Base-by-base conservation (phyloP, 768 basidiomycete species). In the Pholiota microspora region DNA sequence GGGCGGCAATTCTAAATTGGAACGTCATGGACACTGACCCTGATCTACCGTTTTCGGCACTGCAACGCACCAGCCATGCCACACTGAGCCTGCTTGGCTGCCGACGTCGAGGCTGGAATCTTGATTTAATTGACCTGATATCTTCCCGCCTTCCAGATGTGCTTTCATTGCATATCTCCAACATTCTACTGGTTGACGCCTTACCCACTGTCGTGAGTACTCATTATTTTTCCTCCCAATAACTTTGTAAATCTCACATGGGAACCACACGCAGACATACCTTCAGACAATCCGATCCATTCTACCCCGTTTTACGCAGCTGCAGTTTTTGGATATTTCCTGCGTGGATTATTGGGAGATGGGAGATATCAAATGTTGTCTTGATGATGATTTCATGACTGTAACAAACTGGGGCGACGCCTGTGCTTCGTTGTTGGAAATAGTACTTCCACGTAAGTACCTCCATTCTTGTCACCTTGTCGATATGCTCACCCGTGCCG, bases 1-100 rank as follows among this genome's bases (percentile, higher is more conserved):
- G 69, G 7, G 71, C 74, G 9, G 74, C 72, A 3, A 70, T 73
- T 53, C 56, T 73, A 18, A 68, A 62, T 16, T 77, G 73, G 73
- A 68, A 72, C 46, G 63, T 64, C 27, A 64, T 66, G 16, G 65
- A 69, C 34, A 62, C 64, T 16, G 53, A 67, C 12, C 68, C 67
- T 5, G 64, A 68, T 42, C 59, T 66, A 24, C 66, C 70, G 1
- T 67, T 76, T 40, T 52, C 55, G 8, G 65, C 69, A 2, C 68
- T 77, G 12, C 67, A 63, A 16, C 62, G 62, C 12, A 64, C 65
- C n/a, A 71, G 71, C 49, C 62, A 67, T 18, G 62, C 65, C 7
- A 70, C 66, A 0, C 66, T 75, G 23, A 68, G 67, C 44, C 50
- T 75, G 10, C 62, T 77, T 49, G 66, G 68, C 51, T 74, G 73